Conservation (phyloP, 257 asterid genomes). For the Solanum bukasovii region DNA sequence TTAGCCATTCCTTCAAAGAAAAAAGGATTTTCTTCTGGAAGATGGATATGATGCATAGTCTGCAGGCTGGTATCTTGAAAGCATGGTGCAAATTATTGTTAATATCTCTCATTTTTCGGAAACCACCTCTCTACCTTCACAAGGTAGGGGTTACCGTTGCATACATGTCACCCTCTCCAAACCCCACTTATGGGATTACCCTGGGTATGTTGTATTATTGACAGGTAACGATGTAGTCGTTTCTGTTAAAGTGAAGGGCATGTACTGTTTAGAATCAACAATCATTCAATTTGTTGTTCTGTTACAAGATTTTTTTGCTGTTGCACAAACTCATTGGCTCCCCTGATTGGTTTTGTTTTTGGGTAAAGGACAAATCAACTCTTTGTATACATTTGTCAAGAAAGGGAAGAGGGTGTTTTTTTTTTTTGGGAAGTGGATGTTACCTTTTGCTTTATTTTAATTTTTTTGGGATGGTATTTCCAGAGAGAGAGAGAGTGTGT, state of each 20-base stretch:
- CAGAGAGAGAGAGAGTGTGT: background rate
- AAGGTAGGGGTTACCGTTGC: background rate
- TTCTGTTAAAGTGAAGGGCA: background rate
- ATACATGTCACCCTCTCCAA: background rate
- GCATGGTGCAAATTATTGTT: background rate
- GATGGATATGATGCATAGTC: background rate
- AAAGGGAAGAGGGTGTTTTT: background rate
- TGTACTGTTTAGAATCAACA: background rate
- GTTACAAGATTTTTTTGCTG: background rate
- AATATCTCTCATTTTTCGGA: background rate
- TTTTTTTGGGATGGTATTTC: background rate
- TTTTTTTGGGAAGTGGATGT: background rate
- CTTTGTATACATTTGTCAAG: background rate
- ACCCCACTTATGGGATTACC: background rate
- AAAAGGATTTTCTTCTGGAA: constrained; percentile 30
- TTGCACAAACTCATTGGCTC: background rate
- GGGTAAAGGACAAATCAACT: background rate
- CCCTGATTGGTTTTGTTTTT: background rate
- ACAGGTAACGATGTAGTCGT: background rate
- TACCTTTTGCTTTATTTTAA: background rate
- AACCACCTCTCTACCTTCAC: background rate
- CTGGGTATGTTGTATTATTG: background rate
- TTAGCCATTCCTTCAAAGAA: constrained; percentile 40
- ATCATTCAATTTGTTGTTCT: background rate
- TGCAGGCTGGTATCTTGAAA: background rate